Percentiles rank a stretch among this genome's conserved stretches.
Conservation (phyloP, 2,329 filamentous ascomycete species). For the Claviceps arundinis region DNA sequence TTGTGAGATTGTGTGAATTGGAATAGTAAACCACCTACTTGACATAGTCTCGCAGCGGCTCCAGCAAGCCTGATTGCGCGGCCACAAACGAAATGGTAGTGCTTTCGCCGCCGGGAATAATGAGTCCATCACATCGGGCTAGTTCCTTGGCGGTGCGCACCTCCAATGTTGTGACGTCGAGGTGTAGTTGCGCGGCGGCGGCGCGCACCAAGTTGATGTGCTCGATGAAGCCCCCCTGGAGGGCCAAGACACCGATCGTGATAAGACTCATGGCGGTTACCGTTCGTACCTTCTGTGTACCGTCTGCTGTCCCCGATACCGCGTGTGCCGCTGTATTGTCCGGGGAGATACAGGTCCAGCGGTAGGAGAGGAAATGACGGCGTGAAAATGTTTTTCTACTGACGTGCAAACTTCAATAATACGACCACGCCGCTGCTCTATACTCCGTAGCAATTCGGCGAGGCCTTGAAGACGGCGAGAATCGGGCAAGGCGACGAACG, state of each 20-base stretch:
- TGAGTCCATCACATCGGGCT: slow-evolving; percentile 60
- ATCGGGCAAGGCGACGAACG: background rate
- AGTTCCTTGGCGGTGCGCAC: slow-evolving; percentile 68
- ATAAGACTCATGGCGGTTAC: slow-evolving; percentile 12
- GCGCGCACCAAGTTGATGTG: slow-evolving; percentile 64
- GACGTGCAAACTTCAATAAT: background rate
- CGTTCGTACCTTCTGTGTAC: background rate
- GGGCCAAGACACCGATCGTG: slow-evolving; percentile 51
- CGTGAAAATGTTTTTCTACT: too few relatives aligned
- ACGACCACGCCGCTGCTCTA: background rate
- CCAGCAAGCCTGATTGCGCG: slow-evolving; percentile 63
- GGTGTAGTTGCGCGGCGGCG: slow-evolving; percentile 42
- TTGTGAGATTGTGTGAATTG: background rate
- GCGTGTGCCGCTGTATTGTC: too few relatives aligned
- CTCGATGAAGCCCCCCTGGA: slow-evolving; percentile 89
- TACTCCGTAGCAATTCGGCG: background rate
- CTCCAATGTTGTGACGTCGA: slow-evolving; percentile 53
- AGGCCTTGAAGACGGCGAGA: slow-evolving; percentile 4
- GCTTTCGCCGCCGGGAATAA: slow-evolving; percentile 90
- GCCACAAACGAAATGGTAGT: slow-evolving; percentile 88
- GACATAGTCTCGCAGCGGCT: slow-evolving; percentile 78
- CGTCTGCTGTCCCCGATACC: too few relatives aligned
- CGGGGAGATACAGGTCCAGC: too few relatives aligned
- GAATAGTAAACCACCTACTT: slow-evolving; percentile 39
- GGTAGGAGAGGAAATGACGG: background rate